Percentiles rank a stretch among this genome's conserved stretches.
Conservation (phyloP, 2,329 filamentous ascomycete genomes). For the Colletotrichum spaethianum region DNA sequence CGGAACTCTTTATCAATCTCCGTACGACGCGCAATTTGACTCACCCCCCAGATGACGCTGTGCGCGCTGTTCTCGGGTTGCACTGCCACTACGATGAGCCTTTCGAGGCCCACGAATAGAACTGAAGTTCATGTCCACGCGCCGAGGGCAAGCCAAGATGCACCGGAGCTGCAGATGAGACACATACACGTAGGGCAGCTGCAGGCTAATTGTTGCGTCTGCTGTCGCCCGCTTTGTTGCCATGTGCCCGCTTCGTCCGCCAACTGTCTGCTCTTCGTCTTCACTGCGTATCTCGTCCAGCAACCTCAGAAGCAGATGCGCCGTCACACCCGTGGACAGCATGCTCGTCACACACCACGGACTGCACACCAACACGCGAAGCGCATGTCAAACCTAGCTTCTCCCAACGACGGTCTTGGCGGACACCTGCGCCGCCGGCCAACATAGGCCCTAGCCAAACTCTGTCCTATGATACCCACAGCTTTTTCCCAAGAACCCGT, state of each 20-base stretch:
- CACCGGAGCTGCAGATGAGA: constrained; percentile 36
- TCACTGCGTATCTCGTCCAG: background rate
- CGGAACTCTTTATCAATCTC: background rate
- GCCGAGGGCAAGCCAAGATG: constrained; percentile 21
- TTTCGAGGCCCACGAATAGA: constrained; percentile 21
- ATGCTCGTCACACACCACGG: constrained; percentile 2
- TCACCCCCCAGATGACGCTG: constrained; percentile 16
- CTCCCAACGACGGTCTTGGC: background rate
- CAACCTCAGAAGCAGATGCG: background rate
- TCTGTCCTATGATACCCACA: constrained; percentile 2
- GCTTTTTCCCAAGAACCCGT: constrained; percentile 1
- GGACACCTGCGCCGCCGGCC: constrained; percentile 26
- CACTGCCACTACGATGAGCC: constrained; percentile 20
- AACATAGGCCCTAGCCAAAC: constrained; percentile 15
- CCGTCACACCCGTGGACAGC: background rate
- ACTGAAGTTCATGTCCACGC: constrained; percentile 12
- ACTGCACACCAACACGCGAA: constrained; percentile 19
- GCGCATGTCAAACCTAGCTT: constrained; percentile 8
- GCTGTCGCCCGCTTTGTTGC: constrained; percentile 5
- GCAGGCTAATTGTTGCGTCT: constrained; percentile 32
- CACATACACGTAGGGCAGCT: constrained; percentile 37
- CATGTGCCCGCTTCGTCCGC: constrained; percentile 9
- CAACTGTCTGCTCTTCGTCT: background rate
- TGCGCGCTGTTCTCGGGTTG: constrained; percentile 13
- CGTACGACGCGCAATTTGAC: background rate